Percentiles rank a stretch among this genome's conserved stretches.
Evolutionary conservation across 2,329 filamentous ascomycete genomes (phyloP).

Genomic region (Pseudogymnoascus sp.): DNA sequence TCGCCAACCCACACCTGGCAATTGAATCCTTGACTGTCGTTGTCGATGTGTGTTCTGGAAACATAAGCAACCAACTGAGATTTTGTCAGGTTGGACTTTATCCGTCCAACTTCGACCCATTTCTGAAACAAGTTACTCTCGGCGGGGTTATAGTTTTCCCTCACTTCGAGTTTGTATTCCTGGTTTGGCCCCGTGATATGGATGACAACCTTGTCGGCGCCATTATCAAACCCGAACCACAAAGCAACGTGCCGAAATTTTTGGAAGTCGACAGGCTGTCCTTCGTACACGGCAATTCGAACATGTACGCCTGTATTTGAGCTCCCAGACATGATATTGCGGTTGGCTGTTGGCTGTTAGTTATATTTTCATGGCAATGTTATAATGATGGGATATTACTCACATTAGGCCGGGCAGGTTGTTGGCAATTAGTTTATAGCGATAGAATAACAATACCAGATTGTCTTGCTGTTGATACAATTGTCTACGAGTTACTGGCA

Average conservation of each 20-base stretch:
- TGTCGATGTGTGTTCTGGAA: not conserved
- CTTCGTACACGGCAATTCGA: not conserved
- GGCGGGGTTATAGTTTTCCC: not conserved
- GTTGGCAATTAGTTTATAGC: not conserved
- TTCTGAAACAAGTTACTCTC: not conserved
- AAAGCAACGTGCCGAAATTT: not conserved
- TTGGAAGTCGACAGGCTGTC: not conserved
- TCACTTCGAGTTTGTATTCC: not conserved
- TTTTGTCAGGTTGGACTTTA: not conserved
- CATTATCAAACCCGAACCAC: not conserved
- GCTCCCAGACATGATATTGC: not conserved
- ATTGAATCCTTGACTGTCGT: not conserved
- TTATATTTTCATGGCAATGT: not conserved
- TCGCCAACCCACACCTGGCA: not conserved
- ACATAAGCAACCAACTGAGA: not conserved
- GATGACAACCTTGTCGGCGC: not conserved
- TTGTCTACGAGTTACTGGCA: not conserved
- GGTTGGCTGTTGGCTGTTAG: not conserved
- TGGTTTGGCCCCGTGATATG: not conserved
- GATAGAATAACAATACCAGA: not conserved
- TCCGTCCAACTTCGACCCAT: too few species aligned
- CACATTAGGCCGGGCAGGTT: not conserved
- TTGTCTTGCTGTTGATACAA: not conserved
- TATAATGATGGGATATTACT: not conserved
- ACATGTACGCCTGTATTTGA: not conserved